These are phyloP conservation scores for Salix brachista DNA, from an alignment of 345 rosid species.

Conservation along the genomic window DNA sequence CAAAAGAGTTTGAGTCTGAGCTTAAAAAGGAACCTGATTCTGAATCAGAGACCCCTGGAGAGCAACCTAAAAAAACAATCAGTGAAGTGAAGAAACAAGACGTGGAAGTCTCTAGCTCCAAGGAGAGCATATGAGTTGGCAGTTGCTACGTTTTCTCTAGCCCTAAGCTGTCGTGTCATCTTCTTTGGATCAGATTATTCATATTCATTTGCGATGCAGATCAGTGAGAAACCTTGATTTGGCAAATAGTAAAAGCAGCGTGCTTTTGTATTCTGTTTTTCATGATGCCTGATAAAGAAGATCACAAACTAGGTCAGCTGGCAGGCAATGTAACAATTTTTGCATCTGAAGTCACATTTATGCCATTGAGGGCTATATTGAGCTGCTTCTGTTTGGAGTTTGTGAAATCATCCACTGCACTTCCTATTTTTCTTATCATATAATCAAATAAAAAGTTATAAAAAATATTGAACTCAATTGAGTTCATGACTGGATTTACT, in stretches of 20 bases:
- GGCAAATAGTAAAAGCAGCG: background rate
- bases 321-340: background rate
- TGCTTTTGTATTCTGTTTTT: background rate
- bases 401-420: too few relatives aligned
- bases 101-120: slow-evolving; percentile 48
- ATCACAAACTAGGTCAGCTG: background rate
- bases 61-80: slow-evolving; percentile 33
- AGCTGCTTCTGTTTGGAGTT: too few relatives aligned
- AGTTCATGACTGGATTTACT: fast-evolving
- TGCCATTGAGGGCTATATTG: too few relatives aligned
- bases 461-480: too few relatives aligned
- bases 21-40: slow-evolving; percentile 79
- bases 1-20: slow-evolving; percentile 92
- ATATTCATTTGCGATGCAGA: slow-evolving; percentile 15
- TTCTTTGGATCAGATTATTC: slow-evolving; percentile 17
- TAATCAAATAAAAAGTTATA: too few relatives aligned
- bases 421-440: too few relatives aligned
- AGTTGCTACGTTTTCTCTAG: slow-evolving; percentile 5
- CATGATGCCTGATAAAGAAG: background rate
- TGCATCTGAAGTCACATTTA: background rate
- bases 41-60: slow-evolving; percentile 29
- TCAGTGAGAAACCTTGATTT: background rate
- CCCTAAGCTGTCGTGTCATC: background rate
- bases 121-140: slow-evolving; percentile 59
- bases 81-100: slow-evolving; percentile 48